Percentiles rank a stretch among this genome's conserved stretches.
Conservation (phyloP, 1,139 yeast species). For the Yamadazyma trypodendri region DNA sequence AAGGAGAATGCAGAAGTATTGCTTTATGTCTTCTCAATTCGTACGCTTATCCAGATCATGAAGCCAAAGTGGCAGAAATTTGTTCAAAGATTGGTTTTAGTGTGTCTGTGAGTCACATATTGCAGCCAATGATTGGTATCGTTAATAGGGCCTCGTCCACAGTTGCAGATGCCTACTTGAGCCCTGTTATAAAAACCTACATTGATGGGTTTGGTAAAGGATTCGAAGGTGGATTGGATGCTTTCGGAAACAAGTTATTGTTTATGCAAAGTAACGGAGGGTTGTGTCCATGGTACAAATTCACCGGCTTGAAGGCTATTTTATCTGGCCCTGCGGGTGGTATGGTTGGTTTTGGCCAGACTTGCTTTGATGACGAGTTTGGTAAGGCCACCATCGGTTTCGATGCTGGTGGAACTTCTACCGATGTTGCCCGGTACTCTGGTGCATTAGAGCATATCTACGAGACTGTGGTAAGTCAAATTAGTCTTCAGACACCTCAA, state of each 20-base stretch:
- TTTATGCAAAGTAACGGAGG: slow-evolving; percentile 54
- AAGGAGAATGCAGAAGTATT: slow-evolving; percentile 30
- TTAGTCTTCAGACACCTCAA: slow-evolving; percentile 45
- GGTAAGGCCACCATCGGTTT: slow-evolving; percentile 43
- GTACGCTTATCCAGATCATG: slow-evolving; percentile 42
- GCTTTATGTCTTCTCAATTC: slow-evolving; percentile 43
- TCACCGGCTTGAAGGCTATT: slow-evolving; percentile 47
- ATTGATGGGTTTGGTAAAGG: slow-evolving; percentile 39
- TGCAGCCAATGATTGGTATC: slow-evolving; percentile 47
- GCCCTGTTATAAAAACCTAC: slow-evolving; percentile 37
- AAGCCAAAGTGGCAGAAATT: slow-evolving; percentile 33
- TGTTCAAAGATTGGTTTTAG: slow-evolving; percentile 36
- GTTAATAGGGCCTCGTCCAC: slow-evolving; percentile 45
- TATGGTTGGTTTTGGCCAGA: slow-evolving; percentile 48
- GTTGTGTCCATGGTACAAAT: slow-evolving; percentile 47
- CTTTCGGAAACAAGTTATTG: slow-evolving; percentile 42
- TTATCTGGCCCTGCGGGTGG: slow-evolving; percentile 54
- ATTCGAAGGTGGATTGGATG: slow-evolving; percentile 43
- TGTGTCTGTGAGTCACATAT: slow-evolving; percentile 40
- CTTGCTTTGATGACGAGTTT: slow-evolving; percentile 36
- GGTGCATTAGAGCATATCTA: slow-evolving; percentile 42
- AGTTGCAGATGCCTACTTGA: slow-evolving; percentile 45
- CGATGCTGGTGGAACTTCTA: slow-evolving; percentile 50
- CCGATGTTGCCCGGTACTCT: slow-evolving; percentile 44
- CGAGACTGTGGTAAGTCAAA: slow-evolving; percentile 46